Evolutionary conservation across 345 rosid species (phyloP), one percentile per base, ranked within the genome.

Genomic region (Eucalyptus pauciflora): DNA sequence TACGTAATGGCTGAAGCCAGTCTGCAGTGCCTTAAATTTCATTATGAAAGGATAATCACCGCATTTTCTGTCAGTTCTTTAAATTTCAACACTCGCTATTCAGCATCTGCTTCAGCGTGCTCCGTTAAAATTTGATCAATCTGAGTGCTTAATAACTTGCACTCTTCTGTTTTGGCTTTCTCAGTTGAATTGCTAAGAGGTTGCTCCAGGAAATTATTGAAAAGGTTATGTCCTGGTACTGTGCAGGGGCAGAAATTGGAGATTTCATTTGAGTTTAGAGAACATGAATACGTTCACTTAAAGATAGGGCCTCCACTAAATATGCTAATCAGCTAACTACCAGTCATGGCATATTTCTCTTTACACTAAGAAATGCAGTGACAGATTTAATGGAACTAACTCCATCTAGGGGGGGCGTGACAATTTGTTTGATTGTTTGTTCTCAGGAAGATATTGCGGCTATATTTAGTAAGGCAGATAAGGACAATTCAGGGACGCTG

Each of bases 401-500:
- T 49, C 31, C 50, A 87, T 46, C 81, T n/a, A 62, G 88, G 33
- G 22, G 22, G 22, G 81, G 7, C 16, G 6, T 76, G 85, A 76
- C 85, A 24, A 41, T 37, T 52, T 86, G 31, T 89, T 50, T 83
- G 43, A 18, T 41, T 46, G 86, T 88, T 48, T 71, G 56, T 80
- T 93, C 90, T 89, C 90, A 97, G 99, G 99, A 93, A 91, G 99
- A 97, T 90, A 94, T 97, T 54, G 90, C 91, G 1, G 97, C 96
- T 25, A 97, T 97, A 60, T 96, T 97, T 86, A 94, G 91, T 90
- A 97, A 96, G 95, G 99, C 99, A 56, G 99, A 97, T 92, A 94
- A 88, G 91, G 99, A 97, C 93, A 96, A 95, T 81, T 96, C 99
- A 8, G 99, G 99, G 89, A 97, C 97, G 7, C 95, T 97, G 29